Base-by-base conservation (phyloP, 257 asterid species). In the Solanum chaucha region DNA sequence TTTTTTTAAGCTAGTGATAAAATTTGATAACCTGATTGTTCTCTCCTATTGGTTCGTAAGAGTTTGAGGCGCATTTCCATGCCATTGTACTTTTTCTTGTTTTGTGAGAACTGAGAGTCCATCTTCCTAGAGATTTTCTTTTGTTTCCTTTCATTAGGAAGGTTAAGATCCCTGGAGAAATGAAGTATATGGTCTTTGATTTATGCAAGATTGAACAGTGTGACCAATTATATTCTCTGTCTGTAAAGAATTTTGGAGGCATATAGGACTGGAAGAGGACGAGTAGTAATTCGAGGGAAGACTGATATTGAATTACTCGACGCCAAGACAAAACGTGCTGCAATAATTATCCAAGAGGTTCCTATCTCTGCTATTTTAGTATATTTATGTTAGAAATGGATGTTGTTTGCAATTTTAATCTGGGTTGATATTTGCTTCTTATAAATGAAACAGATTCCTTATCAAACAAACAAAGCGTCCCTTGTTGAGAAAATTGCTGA, bases 331-430 rank as follows among this genome's bases (percentile, higher is more conserved):
- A 97, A 94, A 90, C 97, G 95, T 67, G 89, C 95, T 61, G 98
- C 98, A 86, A 96, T 97, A 84, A 95, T 97, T 86, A 94, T 97
- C 87, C 96, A 96, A 93, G 99, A 97, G 99, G 99, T 97, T 90
- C 80, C 87, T 70, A 85, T 85, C 87, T 87, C 87, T 86, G 77
- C 74, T 78, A 32, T 58, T 32, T 6, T 34, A 40, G 58, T 64
- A 58, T 48, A 26, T 44, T 81, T 81, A 51, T 26, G 64, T 48
- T 48, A 81, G 85, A 46, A 81, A 10, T 28, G 4, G 30, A 81
- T 81, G 7, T 40, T 14, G 22, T 48, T 80, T 80, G 40, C 13
- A 81, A 46, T 81, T 28, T 77, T 81, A 48, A 28, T 81, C 44
- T 81, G 85, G 61, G 86, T 78, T 86, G 73, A 30, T 83, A 70